Evolutionary conservation across 208 protist species (phyloP), one percentile per base, ranked within the genome.

Genomic region (Herpetomonas tarakana): DNA sequence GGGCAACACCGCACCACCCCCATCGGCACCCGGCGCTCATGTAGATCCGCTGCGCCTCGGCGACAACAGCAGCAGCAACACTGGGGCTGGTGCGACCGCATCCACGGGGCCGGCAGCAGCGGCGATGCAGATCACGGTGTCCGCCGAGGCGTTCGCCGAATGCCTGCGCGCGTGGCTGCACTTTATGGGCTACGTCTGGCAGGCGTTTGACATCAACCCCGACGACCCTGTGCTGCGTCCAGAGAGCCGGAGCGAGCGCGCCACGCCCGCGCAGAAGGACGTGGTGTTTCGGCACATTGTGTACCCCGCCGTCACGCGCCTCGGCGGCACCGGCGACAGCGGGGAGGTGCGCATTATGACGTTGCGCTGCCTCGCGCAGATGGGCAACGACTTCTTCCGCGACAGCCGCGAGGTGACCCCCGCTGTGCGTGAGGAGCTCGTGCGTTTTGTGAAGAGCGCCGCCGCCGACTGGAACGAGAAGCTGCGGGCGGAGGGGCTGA

Each of bases 181-280:
- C 58, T 93, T 86, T 50, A 89, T 89, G 78, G 87, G 87, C 25
- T 91, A 89, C 67, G 71, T 89, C 0, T 91, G 83, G 87, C 75
- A 82, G 65, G 38, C 83, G 9, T 93, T 93, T 61, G 87, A 93
- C 60, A 78, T 81, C 54, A 79, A 80, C 50, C 62, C 86, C n/a
- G 71, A 71, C 22, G 83, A 93, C 57, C 86, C 86, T 7, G 82
- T 75, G 31, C 64, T 80, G 24, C 64, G 76, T 9, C 49, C 58
- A 14, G 62, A 58, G 25, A 52, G 56, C 0, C 51, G 70, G 51
- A 26, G 19, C 22, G 53, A 77, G 22, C 80, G 81, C 45, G 87
- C 87, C 38, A 81, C 73, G 7, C 52, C 69, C 38, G 51, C 50
- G 44, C 76, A 93, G 68, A 81, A 80, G 70, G 30, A 45, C 11